Percentiles rank a stretch among this genome's conserved stretches.
Conservation (phyloP, 257 asterid genomes). For the Coffea eugenioides region DNA sequence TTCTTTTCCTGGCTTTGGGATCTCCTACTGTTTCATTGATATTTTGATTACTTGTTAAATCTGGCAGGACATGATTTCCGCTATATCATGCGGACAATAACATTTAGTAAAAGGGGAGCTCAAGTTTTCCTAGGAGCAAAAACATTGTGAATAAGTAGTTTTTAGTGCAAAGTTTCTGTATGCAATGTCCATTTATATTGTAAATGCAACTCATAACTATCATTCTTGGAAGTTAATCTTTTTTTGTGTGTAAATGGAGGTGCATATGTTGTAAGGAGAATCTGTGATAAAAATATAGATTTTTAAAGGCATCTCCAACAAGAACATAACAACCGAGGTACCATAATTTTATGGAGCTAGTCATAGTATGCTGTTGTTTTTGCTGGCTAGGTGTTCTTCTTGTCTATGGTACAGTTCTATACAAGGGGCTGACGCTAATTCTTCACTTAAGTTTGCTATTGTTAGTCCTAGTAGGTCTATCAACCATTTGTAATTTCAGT, state of each 20-base stretch:
- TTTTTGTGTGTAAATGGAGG: not conserved
- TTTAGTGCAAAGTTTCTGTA: not conserved
- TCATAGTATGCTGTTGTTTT: not conserved
- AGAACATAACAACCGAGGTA: not conserved
- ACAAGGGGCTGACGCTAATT: not conserved
- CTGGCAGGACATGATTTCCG: not conserved
- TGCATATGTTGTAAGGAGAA: not conserved
- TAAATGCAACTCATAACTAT: not conserved
- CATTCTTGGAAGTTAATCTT: constrained; percentile 2
- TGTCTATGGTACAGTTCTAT: not conserved
- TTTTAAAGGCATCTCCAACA: not conserved
- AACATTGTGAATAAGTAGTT: not conserved
- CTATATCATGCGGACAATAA: not conserved
- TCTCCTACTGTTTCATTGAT: no score
- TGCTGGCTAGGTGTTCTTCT: not conserved
- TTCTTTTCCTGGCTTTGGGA: not conserved
- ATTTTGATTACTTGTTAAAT: not conserved
- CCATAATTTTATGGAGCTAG: not conserved
- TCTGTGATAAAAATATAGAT: not conserved
- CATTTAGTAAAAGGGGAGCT: not conserved
- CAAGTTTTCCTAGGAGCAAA: not conserved
- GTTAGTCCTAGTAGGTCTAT: not conserved
- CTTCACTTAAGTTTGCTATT: not conserved
- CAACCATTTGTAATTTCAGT: not conserved
- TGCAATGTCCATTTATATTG: not conserved